Evolutionary conservation across 345 rosid species (phyloP).

Genomic region (Lepidium sativum): DNA sequence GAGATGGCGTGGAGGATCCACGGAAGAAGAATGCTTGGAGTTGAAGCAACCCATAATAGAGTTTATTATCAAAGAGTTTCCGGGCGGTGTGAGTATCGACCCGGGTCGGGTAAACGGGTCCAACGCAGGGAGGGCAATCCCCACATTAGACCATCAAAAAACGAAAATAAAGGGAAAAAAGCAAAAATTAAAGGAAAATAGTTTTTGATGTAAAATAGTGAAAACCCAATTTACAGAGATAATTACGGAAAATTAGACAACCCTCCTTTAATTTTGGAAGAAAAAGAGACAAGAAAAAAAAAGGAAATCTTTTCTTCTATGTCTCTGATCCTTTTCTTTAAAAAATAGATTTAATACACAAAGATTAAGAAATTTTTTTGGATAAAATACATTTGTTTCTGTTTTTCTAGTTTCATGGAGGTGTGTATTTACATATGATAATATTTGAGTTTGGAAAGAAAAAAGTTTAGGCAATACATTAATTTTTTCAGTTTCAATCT

Average conservation of each 20-base stretch:
- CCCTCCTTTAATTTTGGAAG: slow-evolving; percentile 24
- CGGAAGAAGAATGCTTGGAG: slow-evolving; percentile 45
- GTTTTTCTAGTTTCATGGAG: too few relatives aligned
- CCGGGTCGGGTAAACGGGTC: slow-evolving; percentile 65
- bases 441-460: too few relatives aligned
- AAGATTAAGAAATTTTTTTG: background rate
- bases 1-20: slow-evolving; percentile 18
- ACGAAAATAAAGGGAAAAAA: slow-evolving; percentile 7
- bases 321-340: background rate
- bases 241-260: slow-evolving; percentile 13
- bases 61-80: slow-evolving; percentile 4
- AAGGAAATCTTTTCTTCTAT: background rate
- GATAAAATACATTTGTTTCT: too few relatives aligned
- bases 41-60: slow-evolving; percentile 58
- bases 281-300: background rate
- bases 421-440: too few relatives aligned
- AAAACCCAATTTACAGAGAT: slow-evolving; percentile 11
- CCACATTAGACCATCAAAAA: slow-evolving; percentile 35
- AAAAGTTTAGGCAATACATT: too few relatives aligned
- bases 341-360: background rate
- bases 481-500: too few relatives aligned
- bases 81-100: slow-evolving; percentile 38
- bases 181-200: background rate
- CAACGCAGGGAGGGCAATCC: slow-evolving; percentile 30
- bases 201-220: slow-evolving; percentile 19